Conservation (phyloP, 2,329 filamentous ascomycete genomes). For the Akanthomyces uredinophilus region DNA sequence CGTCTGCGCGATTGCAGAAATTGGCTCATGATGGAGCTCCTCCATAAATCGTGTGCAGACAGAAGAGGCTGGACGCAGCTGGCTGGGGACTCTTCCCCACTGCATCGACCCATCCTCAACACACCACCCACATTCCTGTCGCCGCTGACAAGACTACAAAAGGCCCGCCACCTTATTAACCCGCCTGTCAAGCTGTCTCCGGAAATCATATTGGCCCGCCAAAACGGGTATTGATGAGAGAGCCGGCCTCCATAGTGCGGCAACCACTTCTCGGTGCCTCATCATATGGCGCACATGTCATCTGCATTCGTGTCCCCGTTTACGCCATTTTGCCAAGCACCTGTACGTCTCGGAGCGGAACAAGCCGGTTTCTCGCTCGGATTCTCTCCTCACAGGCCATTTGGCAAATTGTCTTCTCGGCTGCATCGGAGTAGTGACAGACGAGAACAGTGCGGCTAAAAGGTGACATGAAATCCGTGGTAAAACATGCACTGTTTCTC, state of each 20-base stretch:
- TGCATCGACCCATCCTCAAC: constrained; percentile 8
- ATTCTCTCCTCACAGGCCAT: neutral
- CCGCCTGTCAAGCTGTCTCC: neutral
- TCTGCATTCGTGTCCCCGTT: neutral
- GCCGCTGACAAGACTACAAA: neutral
- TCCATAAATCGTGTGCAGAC: neutral
- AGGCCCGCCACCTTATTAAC: neutral
- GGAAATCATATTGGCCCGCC: neutral
- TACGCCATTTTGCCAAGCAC: neutral
- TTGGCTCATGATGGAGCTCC: neutral
- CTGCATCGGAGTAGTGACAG: neutral
- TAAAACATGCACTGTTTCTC: neutral
- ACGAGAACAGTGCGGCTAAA: neutral
- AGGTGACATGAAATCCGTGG: neutral
- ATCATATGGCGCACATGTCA: neutral
- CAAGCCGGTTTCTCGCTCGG: neutral
- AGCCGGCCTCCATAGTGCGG: neutral
- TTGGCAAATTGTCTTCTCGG: neutral
- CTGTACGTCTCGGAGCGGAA: neutral
- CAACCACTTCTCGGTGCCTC: neutral
- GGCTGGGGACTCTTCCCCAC: neutral
- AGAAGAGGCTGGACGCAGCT: neutral
- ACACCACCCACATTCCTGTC: neutral
- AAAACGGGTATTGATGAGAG: neutral
- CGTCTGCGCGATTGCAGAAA: neutral